Evolutionary conservation across 2,329 filamentous ascomycete genomes (phyloP).

Genomic region (Tolypocladium cylindrosporum): DNA sequence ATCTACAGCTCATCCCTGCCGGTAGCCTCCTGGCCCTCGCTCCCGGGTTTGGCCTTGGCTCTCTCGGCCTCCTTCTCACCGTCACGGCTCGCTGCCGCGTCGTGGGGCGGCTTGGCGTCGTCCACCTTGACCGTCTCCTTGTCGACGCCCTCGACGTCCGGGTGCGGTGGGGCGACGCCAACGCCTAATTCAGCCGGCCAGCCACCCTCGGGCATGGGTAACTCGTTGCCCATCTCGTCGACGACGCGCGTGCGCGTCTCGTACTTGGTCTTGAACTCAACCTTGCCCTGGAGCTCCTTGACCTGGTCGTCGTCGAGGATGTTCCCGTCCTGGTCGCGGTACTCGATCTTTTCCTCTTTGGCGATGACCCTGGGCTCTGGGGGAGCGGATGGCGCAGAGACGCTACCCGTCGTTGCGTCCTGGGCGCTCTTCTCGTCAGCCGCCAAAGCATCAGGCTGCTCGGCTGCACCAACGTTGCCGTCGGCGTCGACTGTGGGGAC

Average conservation of each 20-base stretch:
- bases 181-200: slow-evolving; percentile 24
- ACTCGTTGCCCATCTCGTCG: slow-evolving; percentile 69
- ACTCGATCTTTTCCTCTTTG: slow-evolving; percentile 79
- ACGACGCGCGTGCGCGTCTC: slow-evolving; percentile 86
- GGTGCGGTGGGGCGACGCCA: slow-evolving; percentile 47
- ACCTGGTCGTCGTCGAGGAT: slow-evolving; percentile 78
- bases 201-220: slow-evolving; percentile 37
- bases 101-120: slow-evolving; percentile 28
- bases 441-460: slow-evolving; percentile 1
- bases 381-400: slow-evolving; percentile 41
- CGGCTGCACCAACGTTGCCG: slow-evolving; percentile 8
- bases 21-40: slow-evolving; percentile 51
- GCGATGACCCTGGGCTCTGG: slow-evolving; percentile 37
- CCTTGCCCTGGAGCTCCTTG: slow-evolving; percentile 75
- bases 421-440: slow-evolving; percentile 9
- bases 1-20: slow-evolving; percentile 23
- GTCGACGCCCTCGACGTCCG: slow-evolving; percentile 51
- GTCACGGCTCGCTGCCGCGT: slow-evolving; percentile 39
- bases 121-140: slow-evolving; percentile 42
- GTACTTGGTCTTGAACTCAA: slow-evolving; percentile 90
- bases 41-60: slow-evolving; percentile 50
- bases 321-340: slow-evolving; percentile 72
- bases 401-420: slow-evolving; percentile 18
- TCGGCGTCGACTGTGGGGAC: slow-evolving; percentile 16
- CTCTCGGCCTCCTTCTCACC: slow-evolving; percentile 49